Evolutionary conservation across 257 asterid genomes (phyloP).

Genomic region (Fraxinus quadrangulata): DNA sequence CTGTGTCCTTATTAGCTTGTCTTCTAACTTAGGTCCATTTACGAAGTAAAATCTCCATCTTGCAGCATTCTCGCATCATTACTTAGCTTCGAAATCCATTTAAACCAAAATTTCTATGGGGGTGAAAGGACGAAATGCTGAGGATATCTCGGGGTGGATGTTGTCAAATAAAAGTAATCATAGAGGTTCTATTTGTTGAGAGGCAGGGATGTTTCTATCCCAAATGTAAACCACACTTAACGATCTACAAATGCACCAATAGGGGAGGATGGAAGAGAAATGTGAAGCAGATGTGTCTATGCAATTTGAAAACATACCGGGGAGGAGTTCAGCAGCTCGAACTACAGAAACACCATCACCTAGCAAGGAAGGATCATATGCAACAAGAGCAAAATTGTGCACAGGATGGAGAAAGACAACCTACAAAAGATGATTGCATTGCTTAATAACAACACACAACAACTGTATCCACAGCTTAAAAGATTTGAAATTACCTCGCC

Average conservation of each 20-base stretch:
- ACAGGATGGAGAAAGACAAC: conserved; percentile 99
- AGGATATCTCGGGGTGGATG: neutral
- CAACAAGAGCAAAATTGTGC: conserved; percentile 94
- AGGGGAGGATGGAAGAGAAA: conserved; percentile 15
- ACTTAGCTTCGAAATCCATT: neutral
- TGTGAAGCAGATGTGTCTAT: conserved; percentile 8
- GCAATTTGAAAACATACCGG: conserved; percentile 56
- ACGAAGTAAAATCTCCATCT: neutral
- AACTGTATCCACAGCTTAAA: conserved; percentile 21
- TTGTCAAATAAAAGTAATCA: neutral
- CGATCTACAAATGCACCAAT: conserved; percentile 6
- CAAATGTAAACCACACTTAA: conserved; percentile 6
- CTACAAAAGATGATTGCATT: conserved; percentile 41
- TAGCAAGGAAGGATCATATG: conserved; percentile 87
- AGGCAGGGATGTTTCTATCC: conserved; percentile 13
- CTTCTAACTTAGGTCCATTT: neutral
- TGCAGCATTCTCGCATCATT: neutral
- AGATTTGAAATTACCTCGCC: conserved; percentile 73
- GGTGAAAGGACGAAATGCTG: neutral
- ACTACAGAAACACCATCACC: conserved; percentile 86
- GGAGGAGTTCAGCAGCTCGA: conserved; percentile 96
- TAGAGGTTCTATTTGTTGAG: neutral
- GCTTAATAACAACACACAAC: conserved; percentile 22
- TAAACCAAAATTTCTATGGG: neutral
- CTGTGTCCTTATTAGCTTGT: neutral